These are phyloP conservation scores for Microstegium vimineum DNA, from an alignment of 176 grass and related monocot genomes.

Conservation along the genomic window DNA sequence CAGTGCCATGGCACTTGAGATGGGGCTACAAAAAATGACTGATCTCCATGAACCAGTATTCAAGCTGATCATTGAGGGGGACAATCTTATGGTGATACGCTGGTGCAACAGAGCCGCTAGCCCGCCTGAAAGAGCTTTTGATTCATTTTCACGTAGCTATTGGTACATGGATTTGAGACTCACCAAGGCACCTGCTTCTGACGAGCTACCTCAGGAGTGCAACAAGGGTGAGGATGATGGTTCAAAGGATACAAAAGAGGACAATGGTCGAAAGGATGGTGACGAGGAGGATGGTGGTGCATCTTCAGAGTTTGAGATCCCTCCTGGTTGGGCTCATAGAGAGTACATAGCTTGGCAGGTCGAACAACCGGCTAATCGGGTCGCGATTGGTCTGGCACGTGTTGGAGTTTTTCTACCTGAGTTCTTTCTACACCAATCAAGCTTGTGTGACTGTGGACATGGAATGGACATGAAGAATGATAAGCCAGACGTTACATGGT, in stretches of 20 bases:
- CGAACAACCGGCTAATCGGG: neutral
- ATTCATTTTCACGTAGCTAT: neutral
- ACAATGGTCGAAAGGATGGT: neutral
- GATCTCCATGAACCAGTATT: neutral
- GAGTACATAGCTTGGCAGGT: constrained; percentile 13
- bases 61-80: constrained; percentile 9
- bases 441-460: neutral
- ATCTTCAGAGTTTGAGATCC: neutral
- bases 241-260: neutral
- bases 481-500: too few relatives aligned
- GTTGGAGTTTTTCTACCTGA: neutral
- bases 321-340: neutral
- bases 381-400: neutral
- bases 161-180: constrained; percentile 9
- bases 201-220: neutral
- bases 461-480: neutral
- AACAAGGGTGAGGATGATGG: neutral
- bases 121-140: neutral
- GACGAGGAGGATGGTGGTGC: neutral
- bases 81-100: neutral
- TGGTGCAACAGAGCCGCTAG: neutral
- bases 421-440: neutral
- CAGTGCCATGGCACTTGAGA: constrained; percentile 7
- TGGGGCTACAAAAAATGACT: neutral
- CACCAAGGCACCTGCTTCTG: neutral